Conservation (phyloP, 106 monocot genomes). For the Agapanthus africanus region DNA sequence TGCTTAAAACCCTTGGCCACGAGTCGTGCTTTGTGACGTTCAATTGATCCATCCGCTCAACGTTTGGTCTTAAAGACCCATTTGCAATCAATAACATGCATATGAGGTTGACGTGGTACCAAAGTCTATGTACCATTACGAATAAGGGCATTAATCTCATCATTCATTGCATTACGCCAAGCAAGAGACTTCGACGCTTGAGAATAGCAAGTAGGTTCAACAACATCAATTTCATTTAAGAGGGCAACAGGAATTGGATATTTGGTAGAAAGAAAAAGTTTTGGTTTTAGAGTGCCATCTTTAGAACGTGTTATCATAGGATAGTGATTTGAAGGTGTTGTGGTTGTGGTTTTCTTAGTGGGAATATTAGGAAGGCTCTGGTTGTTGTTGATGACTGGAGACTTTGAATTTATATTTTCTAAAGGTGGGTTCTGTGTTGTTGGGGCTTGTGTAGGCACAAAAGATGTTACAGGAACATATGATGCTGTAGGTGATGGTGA, state of each 20-base stretch:
- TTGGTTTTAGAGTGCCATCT: not conserved
- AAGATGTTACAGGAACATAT: too few species aligned
- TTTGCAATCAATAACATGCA: not conserved
- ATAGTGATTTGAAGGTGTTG: not conserved
- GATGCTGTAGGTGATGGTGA: too few species aligned
- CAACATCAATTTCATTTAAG: not conserved
- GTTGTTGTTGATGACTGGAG: too few species aligned
- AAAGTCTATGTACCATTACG: not conserved
- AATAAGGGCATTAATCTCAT: not conserved
- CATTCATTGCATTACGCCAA: constrained; percentile 1
- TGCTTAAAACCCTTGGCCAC: constrained; percentile 4
- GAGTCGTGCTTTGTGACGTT: not conserved
- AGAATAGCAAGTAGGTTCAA: not conserved
- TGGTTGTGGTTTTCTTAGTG: too few species aligned
- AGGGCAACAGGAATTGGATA: not conserved
- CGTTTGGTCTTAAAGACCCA: not conserved
- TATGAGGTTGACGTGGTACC: not conserved
- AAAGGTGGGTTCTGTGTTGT: too few species aligned
- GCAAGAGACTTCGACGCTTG: not conserved
- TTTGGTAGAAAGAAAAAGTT: not conserved
- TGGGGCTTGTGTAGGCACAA: too few species aligned
- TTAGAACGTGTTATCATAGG: not conserved
- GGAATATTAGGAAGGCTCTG: too few species aligned
- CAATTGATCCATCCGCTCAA: not conserved
- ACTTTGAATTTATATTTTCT: too few species aligned